Evolutionary conservation across 345 rosid genomes (phyloP), one percentile per base, ranked within the genome.

Genomic region (Jatropha curcas): DNA sequence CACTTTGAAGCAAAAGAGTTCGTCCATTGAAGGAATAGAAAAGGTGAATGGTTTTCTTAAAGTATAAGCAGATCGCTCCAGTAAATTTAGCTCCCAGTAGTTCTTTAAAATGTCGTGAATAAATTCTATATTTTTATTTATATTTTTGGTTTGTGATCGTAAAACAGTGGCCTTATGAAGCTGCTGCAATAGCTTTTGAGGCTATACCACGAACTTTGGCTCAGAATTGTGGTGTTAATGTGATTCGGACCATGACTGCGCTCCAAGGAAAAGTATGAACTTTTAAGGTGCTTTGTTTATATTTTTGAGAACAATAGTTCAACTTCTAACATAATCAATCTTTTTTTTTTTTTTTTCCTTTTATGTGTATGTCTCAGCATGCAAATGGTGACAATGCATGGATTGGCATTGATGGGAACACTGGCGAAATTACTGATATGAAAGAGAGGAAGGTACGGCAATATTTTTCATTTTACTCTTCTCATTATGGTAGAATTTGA

Each of bases 311-410:
- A 22, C 16, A 7, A 5, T 4, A 0, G 22, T 71, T 56, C n/a
- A 37, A 3, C 10, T 17, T 67, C 2, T 14, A 31, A 41, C n/a
- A 19, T n/a, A n/a, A 20, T 70, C 52, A 17, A 59, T 67, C 51
- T 22, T 8, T 58, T 8, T 53, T 66, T 27, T 30, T 17, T 48
- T 31, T 63, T 13, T 53, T 27, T 72, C 30, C 25, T 65, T 20
- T 46, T 24, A 41, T 74, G 68, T 4, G 57, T 22, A 78, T 50
- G 27, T 1, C 65, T 57, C 76, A 94, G 98, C 98, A 94, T 63
- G 98, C 98, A 61, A 94, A 87, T 80, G 97, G 98, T 27, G 97
- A 94, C 77, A 92, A 94, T 81, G 97, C 98, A 55, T 94, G 98
- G 97, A 77, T 79, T 28, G 98, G 97, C 84, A 92, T 94, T 14